Percentiles rank a stretch among this genome's conserved stretches.
Evolutionary conservation across 1,139 yeast genomes (phyloP).

Genomic region (Yueomyces sp.): DNA sequence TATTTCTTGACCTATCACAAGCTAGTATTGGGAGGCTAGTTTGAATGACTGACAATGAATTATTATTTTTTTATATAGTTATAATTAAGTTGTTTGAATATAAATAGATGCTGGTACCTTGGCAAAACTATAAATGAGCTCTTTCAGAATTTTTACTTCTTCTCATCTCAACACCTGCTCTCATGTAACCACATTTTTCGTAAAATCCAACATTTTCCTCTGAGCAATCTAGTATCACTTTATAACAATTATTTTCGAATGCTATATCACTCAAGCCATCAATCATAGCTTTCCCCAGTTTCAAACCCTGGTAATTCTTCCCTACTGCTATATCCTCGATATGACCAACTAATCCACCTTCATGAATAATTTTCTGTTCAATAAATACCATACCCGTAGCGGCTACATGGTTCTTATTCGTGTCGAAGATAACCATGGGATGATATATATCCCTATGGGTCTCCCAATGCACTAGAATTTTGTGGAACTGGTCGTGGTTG

Average conservation of each 20-base stretch:
- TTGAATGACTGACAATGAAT: no score
- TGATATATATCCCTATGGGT: constrained; percentile 34
- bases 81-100: no score
- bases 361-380: constrained; percentile 60
- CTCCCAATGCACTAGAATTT: constrained; percentile 1
- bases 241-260: constrained; percentile 56
- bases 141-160: neutral
- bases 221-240: constrained; percentile 82
- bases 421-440: constrained; percentile 48
- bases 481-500: constrained; percentile 25
- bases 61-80: no score
- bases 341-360: constrained; percentile 80
- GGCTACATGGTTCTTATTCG: constrained; percentile 26
- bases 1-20: no score
- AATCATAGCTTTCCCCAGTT: constrained; percentile 61
- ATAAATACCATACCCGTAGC: constrained; percentile 40
- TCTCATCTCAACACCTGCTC: constrained; percentile 67
- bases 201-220: constrained; percentile 72
- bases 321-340: constrained; percentile 89
- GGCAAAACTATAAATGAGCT: no score
- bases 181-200: constrained; percentile 64
- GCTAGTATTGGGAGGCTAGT: no score
- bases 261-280: constrained; percentile 50
- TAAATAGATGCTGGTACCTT: no score
- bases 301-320: constrained; percentile 66